Evolutionary conservation across 495 filamentous ascomycete genomes (phyloP).

Genomic region (Sordaria brevicollis): DNA sequence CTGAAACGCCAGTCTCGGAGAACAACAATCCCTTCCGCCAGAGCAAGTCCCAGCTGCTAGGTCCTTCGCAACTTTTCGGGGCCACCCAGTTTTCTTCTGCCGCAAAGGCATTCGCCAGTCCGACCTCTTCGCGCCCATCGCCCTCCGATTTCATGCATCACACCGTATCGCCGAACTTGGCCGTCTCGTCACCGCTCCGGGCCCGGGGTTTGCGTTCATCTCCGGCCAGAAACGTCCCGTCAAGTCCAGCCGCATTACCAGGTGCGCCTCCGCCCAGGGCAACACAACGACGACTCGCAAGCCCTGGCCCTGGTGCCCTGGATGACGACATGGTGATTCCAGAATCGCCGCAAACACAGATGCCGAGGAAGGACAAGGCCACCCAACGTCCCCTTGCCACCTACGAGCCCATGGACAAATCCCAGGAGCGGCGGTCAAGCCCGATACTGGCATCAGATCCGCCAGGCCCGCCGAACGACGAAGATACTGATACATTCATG

Average conservation of each 20-base stretch:
- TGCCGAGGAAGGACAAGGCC: slow-evolving; percentile 2
- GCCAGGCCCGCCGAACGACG: slow-evolving; percentile 7
- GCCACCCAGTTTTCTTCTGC: slow-evolving; percentile 36
- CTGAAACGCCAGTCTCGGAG: slow-evolving; percentile 33
- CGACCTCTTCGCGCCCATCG: slow-evolving; percentile 40
- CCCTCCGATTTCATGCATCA: slow-evolving; percentile 28
- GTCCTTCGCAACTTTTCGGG: slow-evolving; percentile 34
- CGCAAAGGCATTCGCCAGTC: slow-evolving; percentile 27
- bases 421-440: slow-evolving; percentile 22
- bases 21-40: slow-evolving; percentile 32
- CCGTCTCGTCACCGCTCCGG: slow-evolving; percentile 34
- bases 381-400: slow-evolving; percentile 16
- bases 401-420: slow-evolving; percentile 25
- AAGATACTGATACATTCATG: slow-evolving; percentile 13
- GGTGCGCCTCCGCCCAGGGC: neutral
- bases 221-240: slow-evolving; percentile 15
- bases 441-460: slow-evolving; percentile 1
- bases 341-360: slow-evolving; percentile 11
- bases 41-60: slow-evolving; percentile 24
- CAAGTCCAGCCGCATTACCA: slow-evolving; percentile 25
- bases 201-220: slow-evolving; percentile 30
- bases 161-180: slow-evolving; percentile 25
- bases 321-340: slow-evolving; percentile 11
- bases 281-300: slow-evolving; percentile 1
- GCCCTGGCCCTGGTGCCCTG: slow-evolving; percentile 7